phyloP scores from a whole-genome alignment of 768 basidiomycete species.

The Boletales sp. region DNA sequence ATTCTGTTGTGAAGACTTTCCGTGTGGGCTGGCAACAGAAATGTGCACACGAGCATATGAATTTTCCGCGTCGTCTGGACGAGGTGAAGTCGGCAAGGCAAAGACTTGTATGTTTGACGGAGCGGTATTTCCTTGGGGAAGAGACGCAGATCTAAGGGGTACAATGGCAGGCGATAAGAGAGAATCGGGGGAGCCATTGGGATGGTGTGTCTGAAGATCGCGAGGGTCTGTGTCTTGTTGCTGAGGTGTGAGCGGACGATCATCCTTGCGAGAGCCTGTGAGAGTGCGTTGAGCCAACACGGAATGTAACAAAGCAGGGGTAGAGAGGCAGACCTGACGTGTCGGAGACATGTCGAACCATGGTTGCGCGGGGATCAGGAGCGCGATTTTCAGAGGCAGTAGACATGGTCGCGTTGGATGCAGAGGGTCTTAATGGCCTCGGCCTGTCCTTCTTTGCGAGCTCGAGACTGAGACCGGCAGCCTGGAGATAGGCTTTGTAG shows the following conservation, averaged over 20 bases:
- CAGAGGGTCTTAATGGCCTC: slow-evolving; percentile 16
- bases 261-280: slow-evolving; percentile 14
- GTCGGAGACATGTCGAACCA: slow-evolving; percentile 30
- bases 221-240: background rate
- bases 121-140: slow-evolving; percentile 8
- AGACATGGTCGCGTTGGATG: slow-evolving; percentile 23
- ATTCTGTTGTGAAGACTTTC: slow-evolving; percentile 8
- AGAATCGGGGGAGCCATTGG: background rate
- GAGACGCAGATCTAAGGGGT: slow-evolving; percentile 22
- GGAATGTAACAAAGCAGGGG: background rate
- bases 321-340: slow-evolving; percentile 27
- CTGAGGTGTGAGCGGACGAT: slow-evolving; percentile 21
- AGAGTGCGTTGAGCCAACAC: background rate
- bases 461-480: slow-evolving; percentile 40
- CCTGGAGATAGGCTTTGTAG: slow-evolving; percentile 36
- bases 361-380: slow-evolving; percentile 23
- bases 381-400: slow-evolving; percentile 11
- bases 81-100: slow-evolving; percentile 16
- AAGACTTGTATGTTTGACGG: slow-evolving; percentile 4
- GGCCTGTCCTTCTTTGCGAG: slow-evolving; percentile 26
- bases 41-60: slow-evolving; percentile 1
- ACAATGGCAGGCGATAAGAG: slow-evolving; percentile 10
- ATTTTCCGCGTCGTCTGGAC: slow-evolving; percentile 12
- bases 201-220: slow-evolving; percentile 7
- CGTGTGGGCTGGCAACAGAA: slow-evolving; percentile 4